phyloP scores from a whole-genome alignment of 768 basidiomycete species.

The Trametes villosa region DNA sequence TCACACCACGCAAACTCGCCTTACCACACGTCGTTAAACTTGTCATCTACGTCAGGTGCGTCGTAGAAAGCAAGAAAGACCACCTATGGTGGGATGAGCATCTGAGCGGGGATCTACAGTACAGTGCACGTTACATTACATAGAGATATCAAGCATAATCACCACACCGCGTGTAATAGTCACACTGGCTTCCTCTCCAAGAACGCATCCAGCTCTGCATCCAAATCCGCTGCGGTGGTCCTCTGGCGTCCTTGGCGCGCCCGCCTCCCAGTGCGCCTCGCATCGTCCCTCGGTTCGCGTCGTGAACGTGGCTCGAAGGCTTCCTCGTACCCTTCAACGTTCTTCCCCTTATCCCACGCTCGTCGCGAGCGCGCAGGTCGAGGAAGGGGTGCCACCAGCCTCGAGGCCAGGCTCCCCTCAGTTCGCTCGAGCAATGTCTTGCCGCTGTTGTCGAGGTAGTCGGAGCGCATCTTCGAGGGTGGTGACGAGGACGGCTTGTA shows the following conservation, averaged over 20 bases:
- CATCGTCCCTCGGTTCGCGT: too few species aligned
- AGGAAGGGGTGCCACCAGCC: constrained; percentile 52
- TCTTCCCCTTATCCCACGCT: constrained; percentile 29
- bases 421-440: constrained; percentile 63
- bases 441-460: constrained; percentile 57
- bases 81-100: background rate
- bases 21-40: too few species aligned
- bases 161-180: constrained; percentile 4
- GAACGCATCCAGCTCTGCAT: constrained; percentile 84
- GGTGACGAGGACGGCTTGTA: constrained; percentile 45
- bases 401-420: constrained; percentile 44
- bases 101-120: constrained; percentile 14
- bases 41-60: too few species aligned
- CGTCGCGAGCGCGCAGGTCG: constrained; percentile 41
- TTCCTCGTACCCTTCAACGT: constrained; percentile 10
- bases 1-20: constrained; percentile 4
- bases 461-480: constrained; percentile 70
- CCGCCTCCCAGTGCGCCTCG: constrained; percentile 32
- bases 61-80: too few species aligned
- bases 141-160: constrained; percentile 10
- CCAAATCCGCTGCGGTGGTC: constrained; percentile 76
- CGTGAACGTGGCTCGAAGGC: constrained; percentile 9
- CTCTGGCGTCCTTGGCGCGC: constrained; percentile 45
- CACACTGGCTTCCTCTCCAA: constrained; percentile 56
- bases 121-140: constrained; percentile 12